Conservation (phyloP, 2,329 filamentous ascomycete species). For the Massarina eburnea region DNA sequence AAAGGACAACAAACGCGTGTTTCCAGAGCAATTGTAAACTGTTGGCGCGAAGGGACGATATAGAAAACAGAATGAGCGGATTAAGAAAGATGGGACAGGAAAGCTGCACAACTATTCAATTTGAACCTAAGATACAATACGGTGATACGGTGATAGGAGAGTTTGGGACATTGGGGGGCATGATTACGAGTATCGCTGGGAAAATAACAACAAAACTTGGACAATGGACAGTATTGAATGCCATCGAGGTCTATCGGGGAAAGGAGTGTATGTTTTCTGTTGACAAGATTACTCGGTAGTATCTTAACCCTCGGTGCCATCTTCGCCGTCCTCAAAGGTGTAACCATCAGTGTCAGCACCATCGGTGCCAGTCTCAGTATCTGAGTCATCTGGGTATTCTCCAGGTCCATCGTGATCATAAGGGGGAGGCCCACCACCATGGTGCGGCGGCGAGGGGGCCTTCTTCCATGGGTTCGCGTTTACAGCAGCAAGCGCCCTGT, state of each 20-base stretch:
- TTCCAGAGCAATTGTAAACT: no score
- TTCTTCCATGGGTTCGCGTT: slow-evolving; percentile 17
- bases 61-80: no score
- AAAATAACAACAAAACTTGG: slow-evolving; percentile 11
- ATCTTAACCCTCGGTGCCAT: background rate
- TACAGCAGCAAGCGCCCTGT: slow-evolving; percentile 13
- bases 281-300: background rate
- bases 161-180: slow-evolving; percentile 4
- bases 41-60: no score
- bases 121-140: slow-evolving; percentile 18
- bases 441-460: background rate
- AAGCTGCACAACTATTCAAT: slow-evolving; percentile 13
- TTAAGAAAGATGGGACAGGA: background rate
- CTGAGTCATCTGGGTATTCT: background rate
- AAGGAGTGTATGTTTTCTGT: slow-evolving; percentile 1
- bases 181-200: slow-evolving; percentile 11
- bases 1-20: no score
- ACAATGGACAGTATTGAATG: slow-evolving; percentile 8
- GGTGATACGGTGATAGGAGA: slow-evolving; percentile 1
- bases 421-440: background rate
- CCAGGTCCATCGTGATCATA: background rate
- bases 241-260: slow-evolving; percentile 5
- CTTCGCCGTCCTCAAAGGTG: background rate
- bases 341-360: background rate
- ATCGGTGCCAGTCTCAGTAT: background rate